phyloP scores from a whole-genome alignment of 768 basidiomycete species.

The Lactarius pseudohatsudake region DNA sequence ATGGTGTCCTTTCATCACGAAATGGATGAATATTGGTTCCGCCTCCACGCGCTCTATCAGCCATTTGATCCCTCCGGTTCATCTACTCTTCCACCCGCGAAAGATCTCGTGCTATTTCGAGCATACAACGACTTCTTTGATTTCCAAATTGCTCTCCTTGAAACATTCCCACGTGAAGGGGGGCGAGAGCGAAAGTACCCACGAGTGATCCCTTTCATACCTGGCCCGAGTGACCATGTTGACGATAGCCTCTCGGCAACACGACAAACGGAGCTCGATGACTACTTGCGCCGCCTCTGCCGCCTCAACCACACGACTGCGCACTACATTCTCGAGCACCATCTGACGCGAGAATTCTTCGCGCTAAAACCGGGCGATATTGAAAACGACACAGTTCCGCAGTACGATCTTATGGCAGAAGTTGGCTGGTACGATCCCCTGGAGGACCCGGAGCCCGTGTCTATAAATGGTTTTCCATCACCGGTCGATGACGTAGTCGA shows the following conservation, averaged over 20 bases:
- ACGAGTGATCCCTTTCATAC: conserved; percentile 94
- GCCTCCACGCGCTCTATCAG: conserved; percentile 85
- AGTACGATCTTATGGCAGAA: conserved; percentile 56
- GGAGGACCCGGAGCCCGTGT: conserved; percentile 31
- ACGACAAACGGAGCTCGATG: conserved; percentile 80
- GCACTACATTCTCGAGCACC: conserved; percentile 78
- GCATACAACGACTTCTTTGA: conserved; percentile 98
- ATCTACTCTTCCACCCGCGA: conserved; percentile 58
- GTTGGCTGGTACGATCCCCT: conserved; percentile 37
- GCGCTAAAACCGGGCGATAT: conserved; percentile 84
- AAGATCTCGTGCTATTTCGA: conserved; percentile 85
- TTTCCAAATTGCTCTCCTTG: conserved; percentile 87
- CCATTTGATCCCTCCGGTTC: conserved; percentile 68
- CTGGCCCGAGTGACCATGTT: conserved; percentile 84
- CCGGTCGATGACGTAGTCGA: conserved; percentile 39
- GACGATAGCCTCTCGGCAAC: conserved; percentile 80
- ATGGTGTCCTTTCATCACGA: conserved; percentile 98
- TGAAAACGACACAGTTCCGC: conserved; percentile 63
- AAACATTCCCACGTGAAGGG: conserved; percentile 88
- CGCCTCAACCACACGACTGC: conserved; percentile 63
- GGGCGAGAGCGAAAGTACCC: conserved; percentile 66
- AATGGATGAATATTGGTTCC: conserved; percentile 97
- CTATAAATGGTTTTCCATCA: conserved; percentile 37
- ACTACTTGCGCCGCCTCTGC: conserved; percentile 82
- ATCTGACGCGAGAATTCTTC: conserved; percentile 80